phyloP scores from a whole-genome alignment of 805 yeast genomes.

The Debaryomyces hansenii region DNA sequence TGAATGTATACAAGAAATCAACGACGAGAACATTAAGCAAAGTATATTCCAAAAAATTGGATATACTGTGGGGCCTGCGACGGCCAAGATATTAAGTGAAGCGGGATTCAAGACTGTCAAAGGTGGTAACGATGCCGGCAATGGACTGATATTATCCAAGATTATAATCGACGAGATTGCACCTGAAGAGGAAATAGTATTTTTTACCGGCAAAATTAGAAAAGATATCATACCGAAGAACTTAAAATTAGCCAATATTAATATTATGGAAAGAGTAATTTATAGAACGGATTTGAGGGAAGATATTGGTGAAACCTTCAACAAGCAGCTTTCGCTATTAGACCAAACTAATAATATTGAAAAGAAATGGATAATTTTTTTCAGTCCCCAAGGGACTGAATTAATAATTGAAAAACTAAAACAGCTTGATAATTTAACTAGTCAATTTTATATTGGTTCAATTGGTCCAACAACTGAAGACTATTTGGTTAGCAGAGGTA shows the following conservation, averaged over 20 bases:
- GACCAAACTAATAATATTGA: constrained; percentile 7
- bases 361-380: constrained; percentile 73
- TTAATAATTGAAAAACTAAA: constrained; percentile 49
- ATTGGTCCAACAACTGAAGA: constrained; percentile 91
- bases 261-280: constrained; percentile 59
- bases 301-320: constrained; percentile 45
- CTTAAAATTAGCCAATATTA: constrained; percentile 42
- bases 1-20: constrained; percentile 35
- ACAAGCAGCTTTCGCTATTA: constrained; percentile 2
- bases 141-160: constrained; percentile 70
- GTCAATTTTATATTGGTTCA: constrained; percentile 57
- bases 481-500: constrained; percentile 51
- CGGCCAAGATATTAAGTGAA: constrained; percentile 54
- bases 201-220: constrained; percentile 84
- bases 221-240: constrained; percentile 77
- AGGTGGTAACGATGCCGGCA: constrained; percentile 80
- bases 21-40: constrained; percentile 13
- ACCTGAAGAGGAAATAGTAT: constrained; percentile 48
- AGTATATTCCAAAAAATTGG: constrained; percentile 51
- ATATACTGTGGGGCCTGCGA: constrained; percentile 92
- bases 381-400: constrained; percentile 88
- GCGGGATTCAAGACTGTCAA: constrained; percentile 67
- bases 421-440: constrained; percentile 5
- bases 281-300: constrained; percentile 62
- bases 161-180: constrained; percentile 44